A percentile compares a stretch with the other conserved stretches of the same genome.
phyloP scores from a whole-genome alignment of 495 filamentous ascomycete species.

The Podospora appendiculata region DNA sequence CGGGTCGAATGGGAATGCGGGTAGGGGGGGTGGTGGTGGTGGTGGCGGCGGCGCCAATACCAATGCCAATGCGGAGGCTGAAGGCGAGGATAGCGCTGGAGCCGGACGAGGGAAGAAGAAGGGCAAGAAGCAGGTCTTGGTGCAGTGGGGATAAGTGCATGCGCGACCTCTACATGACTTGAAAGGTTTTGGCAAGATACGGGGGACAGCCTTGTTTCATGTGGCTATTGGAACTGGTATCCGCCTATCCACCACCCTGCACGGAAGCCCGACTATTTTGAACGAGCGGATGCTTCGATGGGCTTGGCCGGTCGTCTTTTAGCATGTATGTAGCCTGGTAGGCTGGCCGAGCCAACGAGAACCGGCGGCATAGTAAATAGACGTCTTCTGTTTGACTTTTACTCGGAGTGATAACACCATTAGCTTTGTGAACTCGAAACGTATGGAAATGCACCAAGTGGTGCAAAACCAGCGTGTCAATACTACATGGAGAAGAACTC shows the following conservation, averaged over 20 bases:
- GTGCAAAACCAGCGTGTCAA: no score
- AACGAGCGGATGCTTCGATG: no score
- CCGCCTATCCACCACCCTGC: not conserved
- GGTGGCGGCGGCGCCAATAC: not conserved
- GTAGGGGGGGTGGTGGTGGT: not conserved
- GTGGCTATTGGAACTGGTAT: not conserved
- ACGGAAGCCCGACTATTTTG: not conserved
- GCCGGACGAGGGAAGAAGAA: slow-evolving; percentile 58
- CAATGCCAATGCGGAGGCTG: not conserved
- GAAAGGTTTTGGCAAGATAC: no score
- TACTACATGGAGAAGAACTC: not conserved
- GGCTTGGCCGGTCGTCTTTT: not conserved
- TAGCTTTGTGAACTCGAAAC: not conserved
- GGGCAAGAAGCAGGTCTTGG: slow-evolving; percentile 73
- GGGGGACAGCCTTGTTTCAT: no score
- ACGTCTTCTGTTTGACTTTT: no score
- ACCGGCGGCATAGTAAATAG: no score
- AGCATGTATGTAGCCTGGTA: not conserved
- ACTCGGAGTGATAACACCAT: not conserved
- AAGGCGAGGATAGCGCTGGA: not conserved
- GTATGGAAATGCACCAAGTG: no score
- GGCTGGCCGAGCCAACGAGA: no score
- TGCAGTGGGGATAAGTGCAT: slow-evolving; percentile 44
- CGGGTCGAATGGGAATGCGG: no score
- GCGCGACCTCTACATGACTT: no score